Base-by-base conservation (phyloP, 768 basidiomycete species). In the Mycena sanguinolenta region DNA sequence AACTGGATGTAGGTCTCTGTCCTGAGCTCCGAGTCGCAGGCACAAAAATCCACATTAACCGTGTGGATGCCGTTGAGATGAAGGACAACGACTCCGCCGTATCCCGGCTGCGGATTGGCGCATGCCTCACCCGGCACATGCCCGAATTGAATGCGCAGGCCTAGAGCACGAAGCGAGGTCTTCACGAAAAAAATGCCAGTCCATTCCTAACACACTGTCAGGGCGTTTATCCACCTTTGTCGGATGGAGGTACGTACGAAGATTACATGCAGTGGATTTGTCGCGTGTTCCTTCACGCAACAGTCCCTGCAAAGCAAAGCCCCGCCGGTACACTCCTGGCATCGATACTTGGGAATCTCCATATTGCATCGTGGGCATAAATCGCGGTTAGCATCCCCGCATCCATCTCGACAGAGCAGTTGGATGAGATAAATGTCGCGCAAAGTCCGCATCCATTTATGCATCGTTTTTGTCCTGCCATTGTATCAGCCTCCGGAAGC, bases 1-100 rank as follows among this genome's bases (percentile, higher is more conserved):
- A 84, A 74, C 71, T 84, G 83, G 5, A 75, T 60, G 10, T 68
- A 60, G 12, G 63, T 23, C 25, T 39, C 58, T 0, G 4, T 25
- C 16, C 58, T 75, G 16, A 4, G 3, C 5, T 42, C 1, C 69
- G 58, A n/a, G 8, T 72, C 68, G 69, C 82, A 84, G 3, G 67
- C 71, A 21, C 67, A 69, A 34, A 46, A 75, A 25, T 70, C 62
- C n/a, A 75, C 38, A 3, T 14, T 25, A 34, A 73, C 64, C 10
- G 38, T 4, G 49, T 75, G 69, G 6, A 75, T 55, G 3, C 72
- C 65, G 42, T 73, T 69, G 50, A 52, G 38, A 32, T 69, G 39
- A 10, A 75, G 30, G 16, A 75, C 49, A 1, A 67, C 65, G 27
- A 74, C 69, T 13, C 61, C 19, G 23, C 8, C 0, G 17, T 58